A percentile compares a stretch with the other conserved stretches of the same genome.
These are phyloP conservation scores for Meyerozyma smithsonii DNA, from an alignment of 1,139 yeast genomes.

Conservation along the genomic window DNA sequence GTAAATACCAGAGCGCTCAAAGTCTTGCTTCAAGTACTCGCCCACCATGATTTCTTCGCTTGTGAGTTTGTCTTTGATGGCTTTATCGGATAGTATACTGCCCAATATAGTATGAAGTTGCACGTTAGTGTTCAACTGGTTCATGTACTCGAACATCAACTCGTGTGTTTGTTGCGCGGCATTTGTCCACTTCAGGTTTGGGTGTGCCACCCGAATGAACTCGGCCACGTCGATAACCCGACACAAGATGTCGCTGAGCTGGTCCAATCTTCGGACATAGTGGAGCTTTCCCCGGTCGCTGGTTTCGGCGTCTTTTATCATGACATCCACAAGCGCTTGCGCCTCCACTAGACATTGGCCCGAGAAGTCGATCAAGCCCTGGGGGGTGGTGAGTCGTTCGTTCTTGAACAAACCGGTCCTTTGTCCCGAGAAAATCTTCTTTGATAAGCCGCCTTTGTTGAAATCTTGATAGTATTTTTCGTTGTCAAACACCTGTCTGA, in stretches of 20 bases:
- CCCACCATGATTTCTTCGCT: constrained; percentile 84
- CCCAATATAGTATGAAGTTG: constrained; percentile 61
- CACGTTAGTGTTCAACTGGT: constrained; percentile 79
- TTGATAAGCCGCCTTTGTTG: constrained; percentile 18
- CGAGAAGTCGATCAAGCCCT: constrained; percentile 68
- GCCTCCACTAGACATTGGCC: constrained; percentile 60
- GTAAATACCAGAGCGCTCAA: constrained; percentile 85
- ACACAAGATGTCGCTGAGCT: constrained; percentile 82
- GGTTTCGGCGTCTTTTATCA: constrained; percentile 42
- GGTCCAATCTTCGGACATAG: constrained; percentile 69
- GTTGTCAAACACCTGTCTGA: constrained; percentile 44
- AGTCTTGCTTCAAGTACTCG: constrained; percentile 72
- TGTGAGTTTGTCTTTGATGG: constrained; percentile 36
- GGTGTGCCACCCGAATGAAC: constrained; percentile 85
- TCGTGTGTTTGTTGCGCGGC: constrained; percentile 92
- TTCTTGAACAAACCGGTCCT: constrained; percentile 71
- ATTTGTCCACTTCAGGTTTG: constrained; percentile 60
- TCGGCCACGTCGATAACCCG: constrained; percentile 94
- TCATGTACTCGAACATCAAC: constrained; percentile 90
- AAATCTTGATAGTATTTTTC: constrained; percentile 35
- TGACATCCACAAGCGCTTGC: constrained; percentile 49
- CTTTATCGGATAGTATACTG: constrained; percentile 44
- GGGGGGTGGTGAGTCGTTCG: constrained; percentile 60
- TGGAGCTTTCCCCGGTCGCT: constrained; percentile 42
- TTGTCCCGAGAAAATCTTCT: constrained; percentile 9